These are phyloP conservation scores for Besnoitia besnoiti DNA, from an alignment of 169 alveolate genomes.

Conservation along the genomic window DNA sequence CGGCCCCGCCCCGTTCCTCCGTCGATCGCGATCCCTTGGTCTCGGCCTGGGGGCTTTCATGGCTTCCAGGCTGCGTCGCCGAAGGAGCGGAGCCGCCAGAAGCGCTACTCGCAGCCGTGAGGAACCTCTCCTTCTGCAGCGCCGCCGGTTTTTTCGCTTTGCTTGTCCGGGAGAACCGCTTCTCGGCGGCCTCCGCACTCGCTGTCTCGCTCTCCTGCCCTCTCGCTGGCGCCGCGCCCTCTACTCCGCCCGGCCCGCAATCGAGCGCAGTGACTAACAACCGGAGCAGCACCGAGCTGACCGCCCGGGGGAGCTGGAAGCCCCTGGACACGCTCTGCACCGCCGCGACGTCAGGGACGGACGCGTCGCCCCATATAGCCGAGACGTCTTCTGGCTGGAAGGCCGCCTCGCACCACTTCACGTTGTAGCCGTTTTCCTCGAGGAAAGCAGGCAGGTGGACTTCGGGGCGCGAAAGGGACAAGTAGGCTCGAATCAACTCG, in stretches of 20 bases:
- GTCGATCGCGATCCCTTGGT: neutral
- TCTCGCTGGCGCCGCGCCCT: neutral
- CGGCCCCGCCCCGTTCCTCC: neutral
- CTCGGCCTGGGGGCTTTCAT: neutral
- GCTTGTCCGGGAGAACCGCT: neutral
- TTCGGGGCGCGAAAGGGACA: constrained; percentile 17
- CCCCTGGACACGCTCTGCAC: neutral
- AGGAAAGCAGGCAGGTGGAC: constrained; percentile 23
- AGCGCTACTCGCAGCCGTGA: too few relatives aligned
- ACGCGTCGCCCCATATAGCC: neutral
- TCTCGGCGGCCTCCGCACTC: neutral
- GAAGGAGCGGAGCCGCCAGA: too few relatives aligned
- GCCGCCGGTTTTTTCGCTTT: neutral
- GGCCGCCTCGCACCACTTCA: neutral
- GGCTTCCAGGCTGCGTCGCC: too few relatives aligned
- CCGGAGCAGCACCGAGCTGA: constrained; percentile 26
- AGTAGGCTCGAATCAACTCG: constrained; percentile 32
- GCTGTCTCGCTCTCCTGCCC: neutral
- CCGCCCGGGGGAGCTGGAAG: constrained; percentile 46
- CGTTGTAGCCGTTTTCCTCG: neutral
- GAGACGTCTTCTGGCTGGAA: constrained; percentile 32
- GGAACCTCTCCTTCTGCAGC: neutral
- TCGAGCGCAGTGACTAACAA: constrained; percentile 39
- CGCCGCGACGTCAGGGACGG: constrained; percentile 19
- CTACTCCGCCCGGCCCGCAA: neutral